These are phyloP conservation scores for Penicillium nordicum DNA, from an alignment of 2,329 filamentous ascomycete species.

Conservation along the genomic window DNA sequence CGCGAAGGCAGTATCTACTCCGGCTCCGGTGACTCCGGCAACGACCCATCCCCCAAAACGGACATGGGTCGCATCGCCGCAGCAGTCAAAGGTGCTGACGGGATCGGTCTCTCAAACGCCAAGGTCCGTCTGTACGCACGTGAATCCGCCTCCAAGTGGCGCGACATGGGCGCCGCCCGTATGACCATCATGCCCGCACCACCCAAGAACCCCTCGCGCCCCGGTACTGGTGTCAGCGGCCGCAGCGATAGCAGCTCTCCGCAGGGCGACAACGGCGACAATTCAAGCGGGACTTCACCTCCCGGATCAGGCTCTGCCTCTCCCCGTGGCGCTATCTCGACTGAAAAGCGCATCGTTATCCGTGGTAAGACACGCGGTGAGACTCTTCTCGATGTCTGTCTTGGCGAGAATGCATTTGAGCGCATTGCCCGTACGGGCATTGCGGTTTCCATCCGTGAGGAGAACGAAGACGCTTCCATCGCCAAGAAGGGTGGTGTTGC, in stretches of 20 bases:
- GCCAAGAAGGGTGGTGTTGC: constrained; percentile 58
- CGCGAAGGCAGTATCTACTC: constrained; percentile 59
- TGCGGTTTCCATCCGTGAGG: constrained; percentile 83
- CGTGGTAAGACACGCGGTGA: constrained; percentile 64
- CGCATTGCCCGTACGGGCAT: constrained; percentile 80
- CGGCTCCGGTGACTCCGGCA: constrained; percentile 47
- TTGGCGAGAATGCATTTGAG: constrained; percentile 81
- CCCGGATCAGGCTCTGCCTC: constrained; percentile 32
- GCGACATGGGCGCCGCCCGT: constrained; percentile 80
- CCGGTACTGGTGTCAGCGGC: constrained; percentile 52
- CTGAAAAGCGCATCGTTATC: constrained; percentile 83
- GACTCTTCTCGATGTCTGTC: constrained; percentile 74
- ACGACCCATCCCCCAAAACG: constrained; percentile 53
- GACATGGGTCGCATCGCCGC: constrained; percentile 52
- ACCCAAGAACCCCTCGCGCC: constrained; percentile 29
- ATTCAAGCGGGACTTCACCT: constrained; percentile 20
- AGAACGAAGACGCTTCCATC: constrained; percentile 60
- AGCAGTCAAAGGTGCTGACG: constrained; percentile 53
- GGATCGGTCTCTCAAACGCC: constrained; percentile 65
- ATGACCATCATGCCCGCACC: constrained; percentile 71
- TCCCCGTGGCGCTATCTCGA: constrained; percentile 54
- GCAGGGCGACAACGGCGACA: constrained; percentile 19
- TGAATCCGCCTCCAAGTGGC: constrained; percentile 74
- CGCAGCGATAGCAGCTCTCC: constrained; percentile 27
- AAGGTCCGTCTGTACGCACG: constrained; percentile 84